Percentiles rank a stretch among this genome's conserved stretches.
phyloP scores from a whole-genome alignment of 345 rosid species.

The Viola odorata region DNA sequence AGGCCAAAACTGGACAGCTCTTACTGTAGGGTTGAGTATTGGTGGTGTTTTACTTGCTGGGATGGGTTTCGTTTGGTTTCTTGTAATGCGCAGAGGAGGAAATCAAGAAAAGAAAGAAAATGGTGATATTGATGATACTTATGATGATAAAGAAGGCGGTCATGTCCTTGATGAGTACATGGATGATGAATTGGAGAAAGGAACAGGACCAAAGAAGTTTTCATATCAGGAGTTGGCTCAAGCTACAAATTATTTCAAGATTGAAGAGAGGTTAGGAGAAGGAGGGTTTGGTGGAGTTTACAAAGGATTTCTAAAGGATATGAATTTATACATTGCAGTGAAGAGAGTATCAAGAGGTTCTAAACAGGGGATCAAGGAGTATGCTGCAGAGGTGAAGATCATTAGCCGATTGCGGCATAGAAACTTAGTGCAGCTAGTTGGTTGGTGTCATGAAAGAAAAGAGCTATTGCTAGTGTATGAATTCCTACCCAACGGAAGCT shows the following conservation, averaged over 20 bases:
- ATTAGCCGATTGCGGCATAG: slow-evolving; percentile 33
- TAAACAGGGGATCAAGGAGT: slow-evolving; percentile 26
- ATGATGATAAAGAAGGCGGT: too few relatives aligned
- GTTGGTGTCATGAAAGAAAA: slow-evolving; percentile 34
- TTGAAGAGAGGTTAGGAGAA: slow-evolving; percentile 21
- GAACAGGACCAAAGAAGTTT: slow-evolving; percentile 25
- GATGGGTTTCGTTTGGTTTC: neutral
- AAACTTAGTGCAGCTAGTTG: slow-evolving; percentile 32
- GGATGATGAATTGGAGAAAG: slow-evolving; percentile 14
- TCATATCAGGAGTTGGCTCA: slow-evolving; percentile 16
- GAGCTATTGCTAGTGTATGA: slow-evolving; percentile 33
- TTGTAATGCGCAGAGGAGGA: neutral
- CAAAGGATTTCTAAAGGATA: slow-evolving; percentile 16
- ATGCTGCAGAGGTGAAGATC: slow-evolving; percentile 23
- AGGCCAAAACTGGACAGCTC: too few relatives aligned
- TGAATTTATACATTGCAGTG: slow-evolving; percentile 11
- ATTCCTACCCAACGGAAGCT: slow-evolving; percentile 33
- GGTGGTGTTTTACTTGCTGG: neutral
- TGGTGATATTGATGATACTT: slow-evolving; percentile 6
- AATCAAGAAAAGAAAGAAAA: neutral
- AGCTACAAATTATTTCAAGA: slow-evolving; percentile 25
- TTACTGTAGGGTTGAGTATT: neutral
- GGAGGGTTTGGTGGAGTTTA: slow-evolving; percentile 36
- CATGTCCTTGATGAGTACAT: neutral
- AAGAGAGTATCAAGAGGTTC: slow-evolving; percentile 19